Evolutionary conservation across 2,329 filamentous ascomycete species (phyloP).

Genomic region (Orbilia blumenaviensis): DNA sequence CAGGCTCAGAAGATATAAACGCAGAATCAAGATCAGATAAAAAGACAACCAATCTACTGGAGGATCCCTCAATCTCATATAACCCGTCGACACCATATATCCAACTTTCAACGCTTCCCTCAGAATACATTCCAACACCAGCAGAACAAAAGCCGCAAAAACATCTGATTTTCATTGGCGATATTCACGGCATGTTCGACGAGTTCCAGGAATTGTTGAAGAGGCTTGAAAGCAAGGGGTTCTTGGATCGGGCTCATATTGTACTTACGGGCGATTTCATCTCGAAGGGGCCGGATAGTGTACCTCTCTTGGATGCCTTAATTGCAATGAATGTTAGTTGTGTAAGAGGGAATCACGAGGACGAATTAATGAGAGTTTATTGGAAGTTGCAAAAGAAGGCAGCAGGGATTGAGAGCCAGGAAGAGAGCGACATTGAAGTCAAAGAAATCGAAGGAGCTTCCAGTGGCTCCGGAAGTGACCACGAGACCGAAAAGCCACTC

Average conservation of each 20-base stretch:
- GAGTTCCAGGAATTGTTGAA: slow-evolving; percentile 45
- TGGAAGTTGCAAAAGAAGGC: slow-evolving; percentile 57
- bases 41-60: slow-evolving; percentile 3
- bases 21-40: not conserved
- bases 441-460: slow-evolving; percentile 57
- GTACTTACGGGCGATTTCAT: slow-evolving; percentile 81
- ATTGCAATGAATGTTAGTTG: slow-evolving; percentile 78
- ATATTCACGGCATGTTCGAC: slow-evolving; percentile 82
- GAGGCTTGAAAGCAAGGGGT: slow-evolving; percentile 27
- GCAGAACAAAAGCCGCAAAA: slow-evolving; percentile 59
- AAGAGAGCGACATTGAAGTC: not conserved
- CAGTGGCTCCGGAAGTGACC: not conserved
- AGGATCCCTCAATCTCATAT: not conserved
- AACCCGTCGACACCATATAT: slow-evolving; percentile 41
- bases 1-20: not conserved
- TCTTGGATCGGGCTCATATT: slow-evolving; percentile 70
- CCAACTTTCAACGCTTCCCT: slow-evolving; percentile 26
- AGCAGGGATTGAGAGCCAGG: not conserved
- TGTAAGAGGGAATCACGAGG: slow-evolving; percentile 93
- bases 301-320: slow-evolving; percentile 78
- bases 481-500: slow-evolving; percentile 55
- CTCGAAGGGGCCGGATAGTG: slow-evolving; percentile 84
- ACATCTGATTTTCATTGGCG: slow-evolving; percentile 82
- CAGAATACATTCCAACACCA: slow-evolving; percentile 36
- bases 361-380: slow-evolving; percentile 77